Evolutionary conservation across 2,329 filamentous ascomycete genomes (phyloP).

Genomic region (Madurella fahalii): DNA sequence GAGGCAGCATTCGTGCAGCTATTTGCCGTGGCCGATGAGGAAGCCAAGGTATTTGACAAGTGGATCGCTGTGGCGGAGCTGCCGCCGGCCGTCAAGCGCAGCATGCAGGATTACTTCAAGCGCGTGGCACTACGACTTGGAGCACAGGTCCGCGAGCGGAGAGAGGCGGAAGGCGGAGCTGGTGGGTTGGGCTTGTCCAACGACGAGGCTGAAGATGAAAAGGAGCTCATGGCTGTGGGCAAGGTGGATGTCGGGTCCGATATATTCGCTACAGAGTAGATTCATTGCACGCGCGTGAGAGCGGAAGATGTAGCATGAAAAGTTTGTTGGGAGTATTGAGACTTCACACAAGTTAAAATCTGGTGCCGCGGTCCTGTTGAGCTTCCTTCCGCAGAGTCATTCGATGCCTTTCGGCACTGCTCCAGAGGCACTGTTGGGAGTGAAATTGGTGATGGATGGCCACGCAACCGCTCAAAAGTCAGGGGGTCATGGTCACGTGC

Average conservation of each 20-base stretch:
- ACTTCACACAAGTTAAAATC: no score
- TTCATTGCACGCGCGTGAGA: no score
- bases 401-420: no score
- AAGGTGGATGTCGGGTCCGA: conserved; percentile 75
- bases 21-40: conserved; percentile 85
- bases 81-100: conserved; percentile 70
- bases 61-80: conserved; percentile 71
- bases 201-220: conserved; percentile 91
- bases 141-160: conserved; percentile 81
- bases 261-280: conserved; percentile 40
- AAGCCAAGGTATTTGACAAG: conserved; percentile 82
- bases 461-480: no score
- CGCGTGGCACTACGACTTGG: conserved; percentile 80
- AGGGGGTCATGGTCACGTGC: conserved; percentile 7
- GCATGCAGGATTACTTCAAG: conserved; percentile 97
- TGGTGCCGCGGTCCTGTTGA: no score
- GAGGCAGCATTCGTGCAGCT: conserved; percentile 91
- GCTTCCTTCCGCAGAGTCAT: no score
- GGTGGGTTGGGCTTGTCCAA: conserved; percentile 81
- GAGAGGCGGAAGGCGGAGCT: conserved; percentile 84
- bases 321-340: no score
- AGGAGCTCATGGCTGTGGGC: conserved; percentile 92
- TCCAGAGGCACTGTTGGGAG: not conserved
- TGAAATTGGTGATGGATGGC: not conserved
- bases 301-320: no score